Evolutionary conservation across 768 basidiomycete species (phyloP).

Genomic region (Sarcodon aspratus): DNA sequence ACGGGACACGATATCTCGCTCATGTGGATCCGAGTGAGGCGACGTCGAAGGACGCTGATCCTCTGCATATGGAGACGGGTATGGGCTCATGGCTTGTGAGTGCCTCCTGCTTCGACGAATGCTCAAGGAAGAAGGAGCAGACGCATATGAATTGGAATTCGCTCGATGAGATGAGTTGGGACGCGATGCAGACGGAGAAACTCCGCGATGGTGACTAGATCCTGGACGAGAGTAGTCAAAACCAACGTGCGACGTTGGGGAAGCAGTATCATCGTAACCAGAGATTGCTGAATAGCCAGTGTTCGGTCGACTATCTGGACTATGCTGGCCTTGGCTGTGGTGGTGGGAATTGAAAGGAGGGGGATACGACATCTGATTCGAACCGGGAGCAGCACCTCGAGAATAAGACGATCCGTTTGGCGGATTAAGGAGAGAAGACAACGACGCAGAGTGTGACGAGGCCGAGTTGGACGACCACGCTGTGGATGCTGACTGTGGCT

Average conservation of each 20-base stretch:
- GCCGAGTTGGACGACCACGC: conserved; percentile 29
- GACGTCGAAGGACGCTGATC: conserved; percentile 61
- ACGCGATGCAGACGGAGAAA: conserved; percentile 55
- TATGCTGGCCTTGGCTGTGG: conserved; percentile 57
- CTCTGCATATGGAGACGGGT: conserved; percentile 74
- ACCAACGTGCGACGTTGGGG: conserved; percentile 25
- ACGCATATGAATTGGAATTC: conserved; percentile 22
- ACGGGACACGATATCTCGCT: conserved; percentile 49
- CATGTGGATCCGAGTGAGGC: conserved; percentile 38
- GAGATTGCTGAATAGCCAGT: conserved; percentile 83
- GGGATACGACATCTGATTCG: conserved; percentile 13
- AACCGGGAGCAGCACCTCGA: conserved; percentile 18
- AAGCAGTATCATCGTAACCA: conserved; percentile 49
- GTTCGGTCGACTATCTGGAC: conserved; percentile 77
- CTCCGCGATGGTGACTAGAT: conserved; percentile 50
- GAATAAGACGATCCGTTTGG: conserved; percentile 58
- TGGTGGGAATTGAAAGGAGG: conserved; percentile 54
- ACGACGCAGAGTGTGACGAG: conserved; percentile 47
- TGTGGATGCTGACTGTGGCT: conserved; percentile 35
- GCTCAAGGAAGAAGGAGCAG: conserved; percentile 38
- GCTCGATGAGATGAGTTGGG: conserved; percentile 59
- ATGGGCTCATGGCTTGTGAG: conserved; percentile 81
- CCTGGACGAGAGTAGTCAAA: conserved; percentile 58
- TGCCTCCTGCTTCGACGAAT: conserved; percentile 68
- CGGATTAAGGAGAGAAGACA: conserved; percentile 74